These are phyloP conservation scores for Periconia macrospinosa DNA, from an alignment of 2,329 filamentous ascomycete species.

Conservation along the genomic window DNA sequence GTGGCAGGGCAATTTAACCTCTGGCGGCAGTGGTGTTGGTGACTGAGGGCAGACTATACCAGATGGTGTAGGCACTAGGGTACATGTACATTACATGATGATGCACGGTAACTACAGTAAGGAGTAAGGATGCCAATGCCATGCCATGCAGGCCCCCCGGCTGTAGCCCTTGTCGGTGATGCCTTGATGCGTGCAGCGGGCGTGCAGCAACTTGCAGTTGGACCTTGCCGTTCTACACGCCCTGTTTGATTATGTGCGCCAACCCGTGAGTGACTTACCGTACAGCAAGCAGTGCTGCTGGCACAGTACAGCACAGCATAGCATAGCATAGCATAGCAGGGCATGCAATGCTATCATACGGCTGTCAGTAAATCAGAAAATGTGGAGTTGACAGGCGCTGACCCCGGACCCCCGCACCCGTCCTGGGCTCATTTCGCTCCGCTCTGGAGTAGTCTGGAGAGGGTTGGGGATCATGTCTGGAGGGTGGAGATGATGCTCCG, in stretches of 20 bases:
- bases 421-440: background rate
- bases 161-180: background rate
- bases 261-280: no score
- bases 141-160: no score
- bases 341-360: background rate
- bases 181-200: background rate
- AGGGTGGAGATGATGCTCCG: no score
- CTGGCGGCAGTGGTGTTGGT: background rate
- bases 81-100: no score
- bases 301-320: no score
- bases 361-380: background rate
- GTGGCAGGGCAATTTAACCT: background rate
- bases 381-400: background rate
- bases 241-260: background rate
- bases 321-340: no score
- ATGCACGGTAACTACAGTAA: no score
- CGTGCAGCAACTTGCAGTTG: background rate
- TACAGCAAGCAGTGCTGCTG: no score
- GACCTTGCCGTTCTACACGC: background rate
- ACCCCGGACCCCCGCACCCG: background rate
- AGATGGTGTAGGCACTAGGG: no score
- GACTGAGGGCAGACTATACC: background rate
- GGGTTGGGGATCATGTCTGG: no score
- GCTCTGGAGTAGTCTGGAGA: background rate
- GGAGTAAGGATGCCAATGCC: no score